A percentile compares a stretch with the other conserved stretches of the same genome.
phyloP scores from a whole-genome alignment of 352 stramenopile genomes.

The Phytophthora citricola region DNA sequence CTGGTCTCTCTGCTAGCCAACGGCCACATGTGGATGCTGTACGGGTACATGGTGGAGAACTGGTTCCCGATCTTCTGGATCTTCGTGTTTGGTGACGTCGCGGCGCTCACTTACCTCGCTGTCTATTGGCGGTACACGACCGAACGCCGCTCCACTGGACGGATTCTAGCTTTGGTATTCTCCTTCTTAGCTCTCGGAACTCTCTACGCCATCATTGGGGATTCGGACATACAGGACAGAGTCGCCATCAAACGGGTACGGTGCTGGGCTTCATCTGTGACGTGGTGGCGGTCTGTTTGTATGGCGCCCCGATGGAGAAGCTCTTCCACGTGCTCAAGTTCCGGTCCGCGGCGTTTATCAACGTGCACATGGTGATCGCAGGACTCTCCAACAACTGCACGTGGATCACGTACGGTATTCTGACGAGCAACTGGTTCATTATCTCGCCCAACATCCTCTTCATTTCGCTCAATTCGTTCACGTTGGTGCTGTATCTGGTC shows the following conservation, averaged over 20 bases:
- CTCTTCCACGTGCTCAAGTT: slow-evolving; percentile 46
- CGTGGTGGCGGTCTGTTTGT: slow-evolving; percentile 44
- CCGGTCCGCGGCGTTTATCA: slow-evolving; percentile 52
- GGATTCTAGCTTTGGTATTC: slow-evolving; percentile 25
- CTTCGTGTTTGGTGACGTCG: slow-evolving; percentile 44
- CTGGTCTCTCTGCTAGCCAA: slow-evolving; percentile 45
- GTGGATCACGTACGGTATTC: slow-evolving; percentile 45
- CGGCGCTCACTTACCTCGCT: slow-evolving; percentile 37
- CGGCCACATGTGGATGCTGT: slow-evolving; percentile 50
- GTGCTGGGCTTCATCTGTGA: slow-evolving; percentile 37
- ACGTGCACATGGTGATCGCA: slow-evolving; percentile 52
- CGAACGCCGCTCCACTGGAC: slow-evolving; percentile 28
- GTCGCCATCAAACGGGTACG: slow-evolving; percentile 20
- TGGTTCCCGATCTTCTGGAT: slow-evolving; percentile 54
- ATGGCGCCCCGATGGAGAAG: slow-evolving; percentile 47
- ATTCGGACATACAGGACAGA: slow-evolving; percentile 37
- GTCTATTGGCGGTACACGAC: slow-evolving; percentile 55
- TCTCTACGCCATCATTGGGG: slow-evolving; percentile 47
- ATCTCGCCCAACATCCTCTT: slow-evolving; percentile 39
- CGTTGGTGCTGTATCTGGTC: slow-evolving; percentile 34
- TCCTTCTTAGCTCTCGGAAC: slow-evolving; percentile 33
- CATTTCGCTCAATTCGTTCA: slow-evolving; percentile 35
- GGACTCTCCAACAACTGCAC: slow-evolving; percentile 50
- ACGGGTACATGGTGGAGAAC: slow-evolving; percentile 49
- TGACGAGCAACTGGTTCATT: slow-evolving; percentile 42